Evolutionary conservation across 1,284 basidiomycete species (phyloP), one percentile per base, ranked within the genome.

Genomic region (Porodaedalea pini): DNA sequence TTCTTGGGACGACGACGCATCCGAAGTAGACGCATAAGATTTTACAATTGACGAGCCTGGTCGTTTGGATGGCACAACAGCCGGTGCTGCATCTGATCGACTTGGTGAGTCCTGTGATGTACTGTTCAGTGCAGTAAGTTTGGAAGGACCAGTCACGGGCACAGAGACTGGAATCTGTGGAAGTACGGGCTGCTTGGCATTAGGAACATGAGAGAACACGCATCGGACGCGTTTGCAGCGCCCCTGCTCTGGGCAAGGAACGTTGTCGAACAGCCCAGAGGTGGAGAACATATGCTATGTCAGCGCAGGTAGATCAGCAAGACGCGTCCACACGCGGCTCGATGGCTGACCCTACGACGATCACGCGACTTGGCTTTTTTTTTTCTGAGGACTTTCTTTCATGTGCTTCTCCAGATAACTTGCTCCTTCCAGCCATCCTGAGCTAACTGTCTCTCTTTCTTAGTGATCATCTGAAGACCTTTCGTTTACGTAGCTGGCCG

Each of bases 201-300:
- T 71, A 2, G 66, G 59, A 4, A 71, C 67, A 69, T 90, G 88
- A 31, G 82, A 84, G 71, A 86, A 90, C 23, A 86, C 64, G 67
- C 90, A 92, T 56, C 72, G 67, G 3, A 68, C 57, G n/a, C 81
- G 73, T 3, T 65, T 66, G 66, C 89, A 90, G 25, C 66, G 59
- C 1, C 64, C 55, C 60, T 61, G 67, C 31, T 84, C 77, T 11
- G 89, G 89, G 73, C 90, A 92, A 19, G 77, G 69, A n/a, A 85
- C 64, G 2, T 71, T 69, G 21, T 75, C 74, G 68, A 92, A 90
- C 10, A 87, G 75, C 8, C 76, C 75, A 5, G 78, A 67, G 0
- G 79, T 73, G 8, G 86, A 78, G 68, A 92, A 91, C 90, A 92
- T 91, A 44, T 34, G 19, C 29, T 7, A 29, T 23, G 23, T n/a